These are phyloP conservation scores for Vanrija sp. DNA, from an alignment of 1,284 basidiomycete genomes.

Conservation along the genomic window DNA sequence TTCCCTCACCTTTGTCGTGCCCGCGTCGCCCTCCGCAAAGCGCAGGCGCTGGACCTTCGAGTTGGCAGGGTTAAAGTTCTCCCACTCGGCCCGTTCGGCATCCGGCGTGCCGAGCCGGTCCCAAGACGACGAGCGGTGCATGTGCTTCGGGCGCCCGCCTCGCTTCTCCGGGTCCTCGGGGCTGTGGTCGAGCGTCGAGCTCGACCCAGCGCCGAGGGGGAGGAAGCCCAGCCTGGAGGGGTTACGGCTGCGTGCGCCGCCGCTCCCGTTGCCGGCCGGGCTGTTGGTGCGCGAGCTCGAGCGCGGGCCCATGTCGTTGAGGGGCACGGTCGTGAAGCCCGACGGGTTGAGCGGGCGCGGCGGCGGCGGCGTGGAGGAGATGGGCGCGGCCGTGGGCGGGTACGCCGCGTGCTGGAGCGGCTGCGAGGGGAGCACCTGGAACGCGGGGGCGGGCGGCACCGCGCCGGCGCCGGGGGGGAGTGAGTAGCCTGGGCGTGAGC, in stretches of 20 bases:
- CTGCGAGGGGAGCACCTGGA: not conserved
- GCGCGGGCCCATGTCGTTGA: constrained; percentile 3
- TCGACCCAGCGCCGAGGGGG: constrained; percentile 2
- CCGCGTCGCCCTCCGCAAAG: constrained; percentile 49
- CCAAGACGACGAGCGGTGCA: too few relatives aligned
- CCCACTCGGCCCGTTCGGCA: constrained; percentile 13
- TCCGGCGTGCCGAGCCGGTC: not conserved
- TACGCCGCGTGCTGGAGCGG: not conserved
- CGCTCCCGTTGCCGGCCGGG: constrained; percentile 1
- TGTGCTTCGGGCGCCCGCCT: too few relatives aligned
- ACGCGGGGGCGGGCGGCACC: too few relatives aligned
- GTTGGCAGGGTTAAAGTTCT: constrained; percentile 44
- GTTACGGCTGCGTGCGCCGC: not conserved
- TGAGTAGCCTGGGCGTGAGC: constrained; percentile 1
- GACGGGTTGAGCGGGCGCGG: not conserved
- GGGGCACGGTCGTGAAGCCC: constrained; percentile 7
- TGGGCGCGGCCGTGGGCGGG: not conserved
- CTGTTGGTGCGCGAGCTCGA: not conserved
- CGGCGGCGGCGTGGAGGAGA: not conserved
- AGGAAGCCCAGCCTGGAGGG: constrained; percentile 9
- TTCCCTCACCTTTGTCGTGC: constrained; percentile 40
- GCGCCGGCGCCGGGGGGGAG: not conserved
- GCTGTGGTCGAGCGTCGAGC: too few relatives aligned
- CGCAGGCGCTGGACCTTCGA: constrained; percentile 42
- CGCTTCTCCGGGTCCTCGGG: too few relatives aligned